A percentile compares a stretch with the other conserved stretches of the same genome.
Evolutionary conservation across 805 yeast genomes (phyloP).

Genomic region (Candida methanosorbosa): DNA sequence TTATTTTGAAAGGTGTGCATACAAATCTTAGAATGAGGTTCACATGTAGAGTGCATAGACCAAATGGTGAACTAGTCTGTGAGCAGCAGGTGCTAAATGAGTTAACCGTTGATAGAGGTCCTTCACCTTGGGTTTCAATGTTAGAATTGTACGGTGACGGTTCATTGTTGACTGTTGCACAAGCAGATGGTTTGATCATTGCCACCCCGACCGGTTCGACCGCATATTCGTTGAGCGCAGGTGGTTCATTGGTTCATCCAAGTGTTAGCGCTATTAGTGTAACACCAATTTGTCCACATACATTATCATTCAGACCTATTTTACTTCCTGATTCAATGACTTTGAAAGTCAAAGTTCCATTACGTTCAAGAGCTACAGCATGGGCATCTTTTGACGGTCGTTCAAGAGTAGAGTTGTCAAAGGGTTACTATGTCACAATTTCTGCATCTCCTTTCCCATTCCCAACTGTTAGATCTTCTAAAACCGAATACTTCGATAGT

Average conservation of each 20-base stretch:
- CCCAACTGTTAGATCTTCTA: constrained; percentile 77
- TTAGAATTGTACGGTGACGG: constrained; percentile 87
- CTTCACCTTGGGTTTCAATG: constrained; percentile 86
- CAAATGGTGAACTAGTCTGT: constrained; percentile 44
- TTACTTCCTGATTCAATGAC: constrained; percentile 90
- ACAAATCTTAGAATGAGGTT: constrained; percentile 82
- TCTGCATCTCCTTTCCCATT: constrained; percentile 87
- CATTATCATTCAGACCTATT: constrained; percentile 87
- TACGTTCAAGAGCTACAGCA: constrained; percentile 75
- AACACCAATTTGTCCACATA: constrained; percentile 95
- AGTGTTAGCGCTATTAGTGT: constrained; percentile 87
- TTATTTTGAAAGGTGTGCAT: constrained; percentile 62
- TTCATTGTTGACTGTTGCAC: constrained; percentile 76
- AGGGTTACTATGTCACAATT: constrained; percentile 81
- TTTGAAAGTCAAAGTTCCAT: constrained; percentile 73
- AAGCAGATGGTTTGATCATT: constrained; percentile 87
- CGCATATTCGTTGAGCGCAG: constrained; percentile 91
- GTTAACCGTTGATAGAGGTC: constrained; percentile 87
- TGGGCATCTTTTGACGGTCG: constrained; percentile 98
- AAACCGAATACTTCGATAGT: constrained; percentile 74
- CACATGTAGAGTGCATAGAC: constrained; percentile 62
- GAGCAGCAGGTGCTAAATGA: constrained; percentile 83
- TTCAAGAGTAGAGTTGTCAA: constrained; percentile 66
- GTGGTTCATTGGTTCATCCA: constrained; percentile 92
- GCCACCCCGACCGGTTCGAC: constrained; percentile 97